Evolutionary conservation across 768 basidiomycete genomes (phyloP).

Genomic region (Calocybe gangraenosa): DNA sequence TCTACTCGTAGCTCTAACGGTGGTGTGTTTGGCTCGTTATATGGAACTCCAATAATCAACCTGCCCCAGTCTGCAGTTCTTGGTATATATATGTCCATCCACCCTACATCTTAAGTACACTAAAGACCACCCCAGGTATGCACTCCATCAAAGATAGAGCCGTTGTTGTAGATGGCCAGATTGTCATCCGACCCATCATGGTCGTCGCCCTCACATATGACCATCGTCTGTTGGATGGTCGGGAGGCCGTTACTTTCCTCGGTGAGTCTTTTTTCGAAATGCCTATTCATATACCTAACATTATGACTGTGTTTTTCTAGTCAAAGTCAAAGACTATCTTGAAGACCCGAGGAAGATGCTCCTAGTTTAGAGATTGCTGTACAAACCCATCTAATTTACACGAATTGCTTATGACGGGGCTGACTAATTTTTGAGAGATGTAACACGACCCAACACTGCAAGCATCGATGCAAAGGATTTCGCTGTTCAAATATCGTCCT

Average conservation of each 20-base stretch:
- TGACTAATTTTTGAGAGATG: conserved; percentile 9
- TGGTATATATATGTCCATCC: conserved; percentile 40
- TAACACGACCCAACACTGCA: too few species aligned
- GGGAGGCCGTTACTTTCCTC: conserved; percentile 97
- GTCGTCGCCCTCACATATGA: conserved; percentile 92
- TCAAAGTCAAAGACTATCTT: conserved; percentile 89
- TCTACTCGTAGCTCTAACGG: conserved; percentile 79
- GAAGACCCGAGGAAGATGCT: conserved; percentile 95
- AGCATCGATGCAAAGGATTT: too few species aligned
- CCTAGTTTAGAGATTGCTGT: conserved; percentile 33
- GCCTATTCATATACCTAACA: too few species aligned
- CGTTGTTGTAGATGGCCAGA: conserved; percentile 90
- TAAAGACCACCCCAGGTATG: too few species aligned
- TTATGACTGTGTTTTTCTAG: conserved; percentile 29
- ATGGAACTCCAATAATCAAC: conserved; percentile 99
- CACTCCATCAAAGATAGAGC: conserved; percentile 90
- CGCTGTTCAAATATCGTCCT: too few species aligned
- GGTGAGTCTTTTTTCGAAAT: conserved; percentile 46
- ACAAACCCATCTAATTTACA: neutral
- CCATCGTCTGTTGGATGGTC: conserved; percentile 91
- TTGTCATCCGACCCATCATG: conserved; percentile 97
- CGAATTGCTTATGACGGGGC: neutral
- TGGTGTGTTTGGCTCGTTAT: conserved; percentile 96
- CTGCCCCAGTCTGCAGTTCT: conserved; percentile 92
- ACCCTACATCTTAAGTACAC: too few species aligned